Evolutionary conservation across 331 rosid genomes (phyloP).

Genomic region (Acacia concinna): DNA sequence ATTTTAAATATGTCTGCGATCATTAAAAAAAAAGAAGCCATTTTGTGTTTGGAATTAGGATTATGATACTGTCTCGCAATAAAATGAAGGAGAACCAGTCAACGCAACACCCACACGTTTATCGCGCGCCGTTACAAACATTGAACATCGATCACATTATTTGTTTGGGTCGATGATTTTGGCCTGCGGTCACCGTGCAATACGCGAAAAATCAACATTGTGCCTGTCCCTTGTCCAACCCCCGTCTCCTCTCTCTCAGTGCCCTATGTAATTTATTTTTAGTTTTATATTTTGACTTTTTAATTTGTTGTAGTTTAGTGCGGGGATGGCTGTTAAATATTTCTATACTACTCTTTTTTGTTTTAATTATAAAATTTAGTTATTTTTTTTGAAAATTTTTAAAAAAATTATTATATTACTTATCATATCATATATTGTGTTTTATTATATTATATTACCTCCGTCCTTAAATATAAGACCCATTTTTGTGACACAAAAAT

Average conservation of each 20-base stretch:
- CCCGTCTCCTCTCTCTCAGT: neutral
- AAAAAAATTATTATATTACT: no score
- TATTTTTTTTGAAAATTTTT: no score
- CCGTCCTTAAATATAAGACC: no score
- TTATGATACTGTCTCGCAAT: conserved; percentile 14
- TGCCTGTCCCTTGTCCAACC: neutral
- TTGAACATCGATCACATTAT: neutral
- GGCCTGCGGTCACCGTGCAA: neutral
- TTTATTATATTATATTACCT: no score
- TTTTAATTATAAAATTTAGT: no score
- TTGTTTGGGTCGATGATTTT: neutral
- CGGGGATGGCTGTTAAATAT: no score
- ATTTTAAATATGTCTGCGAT: neutral
- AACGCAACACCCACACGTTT: neutral
- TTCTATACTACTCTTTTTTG: no score
- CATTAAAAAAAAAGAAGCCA: neutral
- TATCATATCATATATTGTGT: no score
- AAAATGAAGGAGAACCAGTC: conserved; percentile 19
- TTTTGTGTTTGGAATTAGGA: neutral
- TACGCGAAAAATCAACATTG: conserved; percentile 28
- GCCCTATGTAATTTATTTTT: no score
- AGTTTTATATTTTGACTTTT: no score
- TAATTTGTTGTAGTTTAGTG: no score
- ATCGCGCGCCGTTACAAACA: neutral
- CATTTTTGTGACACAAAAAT: no score